Percentiles rank a stretch among this genome's conserved stretches.
Evolutionary conservation across 2,329 filamentous ascomycete genomes (phyloP).

Genomic region (Aspergillus glaucus): DNA sequence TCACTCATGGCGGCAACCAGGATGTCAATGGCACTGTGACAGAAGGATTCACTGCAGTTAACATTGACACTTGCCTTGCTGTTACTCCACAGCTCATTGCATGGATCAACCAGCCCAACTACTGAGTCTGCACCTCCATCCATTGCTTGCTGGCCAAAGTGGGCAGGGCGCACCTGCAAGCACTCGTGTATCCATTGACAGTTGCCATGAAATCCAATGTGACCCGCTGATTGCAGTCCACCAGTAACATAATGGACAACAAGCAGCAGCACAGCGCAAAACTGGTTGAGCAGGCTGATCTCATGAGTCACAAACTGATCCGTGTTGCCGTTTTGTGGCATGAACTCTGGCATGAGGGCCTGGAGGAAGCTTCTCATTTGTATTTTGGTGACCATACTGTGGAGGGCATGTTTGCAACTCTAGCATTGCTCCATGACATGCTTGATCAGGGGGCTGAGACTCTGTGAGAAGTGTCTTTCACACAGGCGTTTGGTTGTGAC

Average conservation of each 20-base stretch:
- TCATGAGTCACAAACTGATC: slow-evolving; percentile 94
- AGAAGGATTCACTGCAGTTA: slow-evolving; percentile 85
- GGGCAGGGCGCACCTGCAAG: slow-evolving; percentile 89
- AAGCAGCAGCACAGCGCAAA: slow-evolving; percentile 92
- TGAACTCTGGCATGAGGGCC: slow-evolving; percentile 95
- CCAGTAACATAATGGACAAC: slow-evolving; percentile 91
- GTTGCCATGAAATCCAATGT: slow-evolving; percentile 97
- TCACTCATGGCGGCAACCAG: slow-evolving; percentile 78
- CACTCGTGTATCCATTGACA: slow-evolving; percentile 91
- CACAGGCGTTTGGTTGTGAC: slow-evolving; percentile 93
- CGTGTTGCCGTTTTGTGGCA: slow-evolving; percentile 97
- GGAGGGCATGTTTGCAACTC: slow-evolving; percentile 88
- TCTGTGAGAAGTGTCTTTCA: slow-evolving; percentile 90
- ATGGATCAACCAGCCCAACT: slow-evolving; percentile 92
- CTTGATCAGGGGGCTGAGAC: slow-evolving; percentile 89
- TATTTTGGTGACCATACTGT: slow-evolving; percentile 99
- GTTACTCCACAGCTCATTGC: slow-evolving; percentile 97
- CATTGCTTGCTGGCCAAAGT: slow-evolving; percentile 90
- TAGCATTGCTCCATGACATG: slow-evolving; percentile 85
- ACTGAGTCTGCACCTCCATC: slow-evolving; percentile 78
- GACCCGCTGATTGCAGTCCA: slow-evolving; percentile 75
- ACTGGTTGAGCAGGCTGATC: slow-evolving; percentile 89
- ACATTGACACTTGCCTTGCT: slow-evolving; percentile 96
- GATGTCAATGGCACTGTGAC: slow-evolving; percentile 86
- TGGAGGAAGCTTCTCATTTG: slow-evolving; percentile 91